Evolutionary conservation across 2,329 filamentous ascomycete species (phyloP).

Genomic region (Epichloe gansuensis): DNA sequence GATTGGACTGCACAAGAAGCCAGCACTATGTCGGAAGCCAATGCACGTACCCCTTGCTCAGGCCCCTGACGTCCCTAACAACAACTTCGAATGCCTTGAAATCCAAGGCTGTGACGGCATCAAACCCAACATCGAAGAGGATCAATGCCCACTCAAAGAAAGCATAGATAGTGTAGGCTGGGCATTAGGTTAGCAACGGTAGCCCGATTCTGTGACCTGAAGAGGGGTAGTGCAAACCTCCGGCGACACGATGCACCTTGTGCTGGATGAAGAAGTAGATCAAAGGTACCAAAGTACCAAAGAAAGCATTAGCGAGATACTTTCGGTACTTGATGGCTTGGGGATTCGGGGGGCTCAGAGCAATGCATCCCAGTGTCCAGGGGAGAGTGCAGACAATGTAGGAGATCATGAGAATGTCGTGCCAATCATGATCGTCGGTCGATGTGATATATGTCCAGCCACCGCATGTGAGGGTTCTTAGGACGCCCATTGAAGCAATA

Average conservation of each 20-base stretch:
- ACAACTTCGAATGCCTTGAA: constrained; percentile 81
- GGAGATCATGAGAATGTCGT: constrained; percentile 98
- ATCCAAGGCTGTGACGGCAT: constrained; percentile 86
- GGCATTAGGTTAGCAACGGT: constrained; percentile 4
- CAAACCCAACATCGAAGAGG: constrained; percentile 89
- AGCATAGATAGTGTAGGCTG: constrained; percentile 92
- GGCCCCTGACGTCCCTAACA: constrained; percentile 76
- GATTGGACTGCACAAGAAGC: constrained; percentile 18
- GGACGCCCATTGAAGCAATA: constrained; percentile 64
- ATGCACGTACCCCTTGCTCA: constrained; percentile 96
- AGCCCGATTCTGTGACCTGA: too few relatives aligned
- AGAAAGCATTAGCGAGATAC: constrained; percentile 70
- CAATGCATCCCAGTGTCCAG: constrained; percentile 86
- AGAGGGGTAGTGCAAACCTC: constrained; percentile 49
- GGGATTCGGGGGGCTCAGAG: constrained; percentile 78
- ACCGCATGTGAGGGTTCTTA: constrained; percentile 86
- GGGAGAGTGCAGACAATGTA: constrained; percentile 90
- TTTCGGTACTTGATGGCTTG: constrained; percentile 81
- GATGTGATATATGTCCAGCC: constrained; percentile 99
- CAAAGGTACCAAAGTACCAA: constrained; percentile 77
- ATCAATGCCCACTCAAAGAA: constrained; percentile 98
- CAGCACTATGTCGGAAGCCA: constrained; percentile 74
- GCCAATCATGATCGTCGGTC: constrained; percentile 96
- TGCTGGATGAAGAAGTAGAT: constrained; percentile 98
- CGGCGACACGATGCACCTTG: constrained; percentile 86